Evolutionary conservation across 2,329 filamentous ascomycete species (phyloP).

Genomic region (Albifimbria verrucaria): DNA sequence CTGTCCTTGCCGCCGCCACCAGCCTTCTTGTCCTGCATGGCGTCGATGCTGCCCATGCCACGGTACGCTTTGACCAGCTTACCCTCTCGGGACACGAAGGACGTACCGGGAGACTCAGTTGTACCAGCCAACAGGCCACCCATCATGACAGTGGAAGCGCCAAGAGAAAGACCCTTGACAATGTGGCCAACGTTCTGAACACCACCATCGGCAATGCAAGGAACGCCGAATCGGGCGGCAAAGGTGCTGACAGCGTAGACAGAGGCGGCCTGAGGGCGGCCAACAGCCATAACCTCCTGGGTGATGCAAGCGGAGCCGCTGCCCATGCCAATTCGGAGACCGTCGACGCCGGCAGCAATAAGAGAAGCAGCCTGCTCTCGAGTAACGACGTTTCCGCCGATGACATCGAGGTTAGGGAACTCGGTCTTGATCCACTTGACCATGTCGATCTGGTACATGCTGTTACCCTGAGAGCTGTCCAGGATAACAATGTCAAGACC

Average conservation of each 20-base stretch:
- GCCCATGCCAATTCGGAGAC: constrained; percentile 97
- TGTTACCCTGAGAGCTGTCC: constrained; percentile 97
- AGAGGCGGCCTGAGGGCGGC: constrained; percentile 89
- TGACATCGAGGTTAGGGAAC: constrained; percentile 85
- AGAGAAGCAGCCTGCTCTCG: constrained; percentile 90
- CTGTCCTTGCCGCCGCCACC: constrained; percentile 68
- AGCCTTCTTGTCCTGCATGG: constrained; percentile 99
- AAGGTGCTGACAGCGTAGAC: constrained; percentile 89
- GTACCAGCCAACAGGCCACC: constrained; percentile 95
- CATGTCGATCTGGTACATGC: constrained; percentile 98
- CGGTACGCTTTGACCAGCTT: constrained; percentile 99
- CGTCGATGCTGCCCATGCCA: constrained; percentile 98
- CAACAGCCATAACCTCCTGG: constrained; percentile 99
- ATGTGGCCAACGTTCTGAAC: constrained; percentile 99
- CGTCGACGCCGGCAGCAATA: constrained; percentile 92
- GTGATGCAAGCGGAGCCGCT: constrained; percentile 98
- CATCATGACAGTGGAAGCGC: constrained; percentile 98
- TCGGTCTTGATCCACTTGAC: constrained; percentile 91
- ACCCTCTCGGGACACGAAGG: constrained; percentile 92
- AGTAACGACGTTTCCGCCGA: constrained; percentile 97
- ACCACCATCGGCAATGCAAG: constrained; percentile 96
- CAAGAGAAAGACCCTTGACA: constrained; percentile 93
- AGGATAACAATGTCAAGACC: constrained; percentile 93
- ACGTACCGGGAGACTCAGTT: constrained; percentile 94
- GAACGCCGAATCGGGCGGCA: constrained; percentile 89